Evolutionary conservation across 768 basidiomycete genomes (phyloP), one percentile per base, ranked within the genome.

Genomic region (Mycena kentingensis): DNA sequence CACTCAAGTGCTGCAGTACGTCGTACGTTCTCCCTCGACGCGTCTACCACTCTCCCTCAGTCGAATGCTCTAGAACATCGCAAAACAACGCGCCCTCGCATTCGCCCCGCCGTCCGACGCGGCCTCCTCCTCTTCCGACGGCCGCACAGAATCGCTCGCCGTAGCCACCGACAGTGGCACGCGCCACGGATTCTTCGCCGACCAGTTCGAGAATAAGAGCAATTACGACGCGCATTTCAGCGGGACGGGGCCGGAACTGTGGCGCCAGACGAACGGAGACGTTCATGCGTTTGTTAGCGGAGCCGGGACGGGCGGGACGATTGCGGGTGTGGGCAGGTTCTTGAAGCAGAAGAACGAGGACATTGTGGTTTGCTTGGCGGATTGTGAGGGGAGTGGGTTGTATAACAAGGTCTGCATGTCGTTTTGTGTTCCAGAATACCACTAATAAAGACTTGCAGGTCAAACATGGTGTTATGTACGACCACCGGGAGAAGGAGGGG

Each of bases 121-220:
- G 1, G 70, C 77, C 1, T 78, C 79, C 16, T 60, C 76, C 38
- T 77, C 79, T 12, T 71, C 82, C 16, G 70, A 84, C 4, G 81
- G 85, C 21, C 77, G 81, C 1, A 79, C 81, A 7, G 74, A 76
- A 2, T 78, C 81, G 5, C 64, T 72, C 32, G 65, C 62, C 24
- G 66, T 73, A 10, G 61, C 75, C 43, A 72, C 80, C 50, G 69
- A 73, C 29, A n/a, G n/a, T 61, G 66, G 6, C 55, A 62, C 46
- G 65, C 68, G 29, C 70, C 69, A 19, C 57, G 96, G 94, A 0
- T 90, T 87, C 71, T 99, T 98, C 62, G 93, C 93, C 4, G 93
- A 99, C 66, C 97, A 99, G 70, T 98, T 99, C 52, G 96, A 98
- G 88, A 98, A 95, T 67, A 80, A 76, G 61, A 91, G 89, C 63